Evolutionary conservation across 2,329 filamentous ascomycete genomes (phyloP), one percentile per base, ranked within the genome.

Genomic region (Fusarium tjaetaba): DNA sequence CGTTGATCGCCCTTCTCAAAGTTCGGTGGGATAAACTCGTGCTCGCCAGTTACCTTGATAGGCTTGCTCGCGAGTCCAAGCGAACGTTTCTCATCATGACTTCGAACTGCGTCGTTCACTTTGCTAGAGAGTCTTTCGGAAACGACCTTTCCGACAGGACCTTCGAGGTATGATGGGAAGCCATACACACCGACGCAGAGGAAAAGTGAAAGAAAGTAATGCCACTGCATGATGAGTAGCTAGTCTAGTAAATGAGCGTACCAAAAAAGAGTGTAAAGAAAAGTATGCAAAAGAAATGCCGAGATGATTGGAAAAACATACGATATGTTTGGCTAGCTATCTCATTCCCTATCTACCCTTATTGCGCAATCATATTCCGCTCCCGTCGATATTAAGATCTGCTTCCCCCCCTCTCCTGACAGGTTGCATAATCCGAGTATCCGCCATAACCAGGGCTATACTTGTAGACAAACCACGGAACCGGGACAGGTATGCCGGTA

Each of bases 21-120:
- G 41, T 80, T 67, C 0, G 79, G 79, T 0, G 79, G 61, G 10
- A 70, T 70, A n/a, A 80, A 80, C 45, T 76, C 52, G 57, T 80
- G 76, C 24, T 43, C n/a, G 49, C 61, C 68, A 20, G 32, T 71
- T 1, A 71, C 61, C 16, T 71, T 13, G 13, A 71, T 71, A 15
- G 61, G 55, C n/a, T 71, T 20, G 11, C 36, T 53, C 5, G 42
- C 18, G 2, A 52, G 26, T 22, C 65, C 61, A 7, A 71, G 39
- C 0, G 46, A 16, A 15, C 53, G 13, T 11, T 61, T 39, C 41
- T 67, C 58, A 22, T 71, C 49, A 22, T 61, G 45, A 5, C 10
- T 15, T 51, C 49, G 52, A 42, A 51, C 30, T 2, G 55, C 48
- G 8, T 36, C 46, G 5, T 38, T 6, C 8, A 70, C 38, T 11